Percentiles rank a stretch among this genome's conserved stretches.
These are phyloP conservation scores for Cinnamomum chago DNA, from an alignment of 164 flowering plant genomes.

Conservation along the genomic window DNA sequence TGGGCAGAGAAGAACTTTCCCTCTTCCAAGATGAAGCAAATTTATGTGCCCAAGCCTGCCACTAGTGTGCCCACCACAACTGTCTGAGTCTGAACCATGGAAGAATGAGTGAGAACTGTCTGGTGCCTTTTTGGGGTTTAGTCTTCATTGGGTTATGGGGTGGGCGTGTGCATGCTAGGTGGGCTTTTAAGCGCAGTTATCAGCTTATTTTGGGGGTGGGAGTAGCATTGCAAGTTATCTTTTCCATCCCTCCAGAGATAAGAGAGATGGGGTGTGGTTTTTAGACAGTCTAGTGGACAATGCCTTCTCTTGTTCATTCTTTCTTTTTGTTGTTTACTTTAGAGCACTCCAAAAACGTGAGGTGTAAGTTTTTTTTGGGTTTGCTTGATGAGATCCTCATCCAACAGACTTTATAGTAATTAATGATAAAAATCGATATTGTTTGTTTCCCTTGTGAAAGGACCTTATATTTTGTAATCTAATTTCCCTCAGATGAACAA, in stretches of 20 bases:
- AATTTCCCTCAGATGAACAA: too few relatives aligned
- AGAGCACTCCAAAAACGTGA: too few relatives aligned
- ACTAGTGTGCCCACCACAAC: conserved; percentile 23
- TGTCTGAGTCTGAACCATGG: conserved; percentile 1
- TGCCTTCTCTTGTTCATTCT: not conserved
- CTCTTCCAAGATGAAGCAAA: conserved; percentile 61
- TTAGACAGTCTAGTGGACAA: not conserved
- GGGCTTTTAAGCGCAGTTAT: not conserved
- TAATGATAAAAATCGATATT: too few relatives aligned
- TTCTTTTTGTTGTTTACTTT: not conserved
- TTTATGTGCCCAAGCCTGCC: conserved; percentile 79
- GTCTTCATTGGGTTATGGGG: not conserved
- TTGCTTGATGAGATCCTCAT: too few relatives aligned
- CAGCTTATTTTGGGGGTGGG: not conserved
- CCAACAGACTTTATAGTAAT: too few relatives aligned
- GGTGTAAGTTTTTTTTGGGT: too few relatives aligned
- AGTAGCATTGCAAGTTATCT: not conserved
- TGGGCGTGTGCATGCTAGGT: not conserved
- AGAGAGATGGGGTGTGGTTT: not conserved
- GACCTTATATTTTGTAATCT: too few relatives aligned
- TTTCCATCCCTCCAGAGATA: not conserved
- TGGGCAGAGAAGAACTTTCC: conserved; percentile 43
- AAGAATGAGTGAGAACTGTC: not conserved
- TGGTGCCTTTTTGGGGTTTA: not conserved
- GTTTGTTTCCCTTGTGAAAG: too few relatives aligned